Evolutionary conservation across 1,284 basidiomycete species (phyloP), one percentile per base, ranked within the genome.

Genomic region (Fomes fomentarius): DNA sequence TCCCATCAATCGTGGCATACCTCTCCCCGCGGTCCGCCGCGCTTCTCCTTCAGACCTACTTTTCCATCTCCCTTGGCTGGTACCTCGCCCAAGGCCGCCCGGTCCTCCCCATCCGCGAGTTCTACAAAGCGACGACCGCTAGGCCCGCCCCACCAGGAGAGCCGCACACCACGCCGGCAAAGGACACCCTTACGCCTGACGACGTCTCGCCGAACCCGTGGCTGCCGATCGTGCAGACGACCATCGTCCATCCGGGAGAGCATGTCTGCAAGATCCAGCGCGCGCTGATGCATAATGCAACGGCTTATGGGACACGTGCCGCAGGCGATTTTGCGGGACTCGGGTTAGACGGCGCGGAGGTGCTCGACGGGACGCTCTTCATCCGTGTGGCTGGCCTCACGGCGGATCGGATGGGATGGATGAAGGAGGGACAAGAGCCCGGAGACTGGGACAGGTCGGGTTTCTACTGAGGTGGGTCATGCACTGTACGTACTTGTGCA

Each of bases 181-280:
- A n/a, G 11, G 68, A 66, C 24, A 69, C 72, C 4, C 70, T 77
- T 24, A 71, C 73, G 10, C 59, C 67, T 0, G 59, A 65, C 1
- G 62, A 69, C 7, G 67, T 71, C 15, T 60, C 69, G 1, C 77
- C 78, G n/a, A 80, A 84, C 57, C 67, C 77, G 3, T 87, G 84
- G 85, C 70, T 80, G 19, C 74, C 80, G n/a, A 69, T 88, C 49
- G 57, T 84, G 37, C 76, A 81, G 57, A 71, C 73, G 33, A 70
- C 76, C 34, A 61, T 84, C 45, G 64, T 75, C 19, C 79, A 84
- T 57, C 80, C 81, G 4, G 82, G 87, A 61, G 83, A 87, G 54
- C 87, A 89, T 64, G 65, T 87, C 2, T 75, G 78, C 55, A 88
- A 88, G 69, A 63, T 77, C 10, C 79, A 84, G 61, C 76, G 87